Evolutionary conservation across 805 yeast species (phyloP).

Genomic region (Candida sakaeoensis): DNA sequence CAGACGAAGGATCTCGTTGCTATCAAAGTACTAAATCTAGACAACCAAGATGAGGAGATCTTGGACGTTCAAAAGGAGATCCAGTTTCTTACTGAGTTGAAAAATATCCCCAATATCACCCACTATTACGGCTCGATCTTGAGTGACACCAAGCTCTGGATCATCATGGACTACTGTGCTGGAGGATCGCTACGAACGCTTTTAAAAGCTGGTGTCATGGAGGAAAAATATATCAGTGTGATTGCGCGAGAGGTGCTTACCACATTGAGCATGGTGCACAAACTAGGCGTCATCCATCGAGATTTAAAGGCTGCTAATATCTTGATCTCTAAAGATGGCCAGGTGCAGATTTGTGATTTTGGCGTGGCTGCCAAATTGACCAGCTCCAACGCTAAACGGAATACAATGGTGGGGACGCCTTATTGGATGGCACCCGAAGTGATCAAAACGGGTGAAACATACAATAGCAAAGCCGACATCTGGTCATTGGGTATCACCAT

Average conservation of each 20-base stretch:
- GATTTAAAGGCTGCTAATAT: conserved; percentile 97
- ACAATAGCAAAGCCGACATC: conserved; percentile 90
- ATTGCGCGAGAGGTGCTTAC: conserved; percentile 75
- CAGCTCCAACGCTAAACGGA: conserved; percentile 69
- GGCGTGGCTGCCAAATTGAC: conserved; percentile 97
- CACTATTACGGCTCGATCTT: conserved; percentile 87
- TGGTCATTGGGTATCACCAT: conserved; percentile 97
- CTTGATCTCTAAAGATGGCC: conserved; percentile 82
- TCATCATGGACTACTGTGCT: conserved; percentile 95
- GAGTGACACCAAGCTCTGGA: conserved; percentile 91
- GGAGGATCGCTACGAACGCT: conserved; percentile 93
- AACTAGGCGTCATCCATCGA: conserved; percentile 88
- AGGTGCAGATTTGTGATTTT: conserved; percentile 90
- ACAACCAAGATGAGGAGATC: conserved; percentile 91
- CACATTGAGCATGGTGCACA: conserved; percentile 80
- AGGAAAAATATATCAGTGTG: conserved; percentile 80
- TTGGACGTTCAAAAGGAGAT: conserved; percentile 92
- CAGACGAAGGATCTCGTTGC: conserved; percentile 81
- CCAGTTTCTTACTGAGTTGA: conserved; percentile 76
- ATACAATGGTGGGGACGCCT: conserved; percentile 94
- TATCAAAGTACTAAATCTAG: conserved; percentile 86
- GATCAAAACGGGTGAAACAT: conserved; percentile 81
- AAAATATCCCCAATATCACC: conserved; percentile 86
- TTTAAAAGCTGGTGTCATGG: conserved; percentile 80
- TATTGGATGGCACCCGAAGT: conserved; percentile 99